Conservation (phyloP, 352 stramenopile genomes). For the Thalassiosira sp. region DNA sequence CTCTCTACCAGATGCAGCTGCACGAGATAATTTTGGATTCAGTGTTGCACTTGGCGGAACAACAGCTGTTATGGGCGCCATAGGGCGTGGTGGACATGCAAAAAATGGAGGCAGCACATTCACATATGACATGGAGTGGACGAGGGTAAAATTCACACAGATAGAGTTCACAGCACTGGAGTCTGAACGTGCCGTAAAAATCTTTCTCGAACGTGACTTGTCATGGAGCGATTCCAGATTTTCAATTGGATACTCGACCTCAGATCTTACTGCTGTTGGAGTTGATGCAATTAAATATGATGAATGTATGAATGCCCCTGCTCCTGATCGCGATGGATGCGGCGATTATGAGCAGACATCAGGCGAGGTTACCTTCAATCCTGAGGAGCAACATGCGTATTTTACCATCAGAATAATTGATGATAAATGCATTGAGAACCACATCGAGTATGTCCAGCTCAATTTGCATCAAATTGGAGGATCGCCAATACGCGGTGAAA, state of each 20-base stretch:
- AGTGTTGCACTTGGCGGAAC: constrained; percentile 83
- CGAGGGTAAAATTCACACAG: constrained; percentile 76
- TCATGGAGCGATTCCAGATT: constrained; percentile 42
- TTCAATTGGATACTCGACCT: constrained; percentile 80
- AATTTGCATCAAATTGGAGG: constrained; percentile 90
- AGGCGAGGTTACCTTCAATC: constrained; percentile 89
- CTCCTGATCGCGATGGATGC: constrained; percentile 59
- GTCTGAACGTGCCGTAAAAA: constrained; percentile 61
- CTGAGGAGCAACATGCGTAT: constrained; percentile 86
- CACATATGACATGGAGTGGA: constrained; percentile 88
- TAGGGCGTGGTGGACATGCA: constrained; percentile 86
- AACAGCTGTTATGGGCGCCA: constrained; percentile 87
- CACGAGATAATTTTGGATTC: constrained; percentile 86
- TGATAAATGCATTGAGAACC: constrained; percentile 89
- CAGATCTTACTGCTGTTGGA: constrained; percentile 81
- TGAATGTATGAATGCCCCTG: constrained; percentile 51
- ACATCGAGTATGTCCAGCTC: constrained; percentile 90
- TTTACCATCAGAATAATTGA: constrained; percentile 92
- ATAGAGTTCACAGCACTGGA: constrained; percentile 89
- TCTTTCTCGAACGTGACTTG: constrained; percentile 74
- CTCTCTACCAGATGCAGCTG: constrained; percentile 58
- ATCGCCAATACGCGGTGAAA: constrained; percentile 87
- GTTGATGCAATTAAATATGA: constrained; percentile 74
- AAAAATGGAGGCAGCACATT: constrained; percentile 89
- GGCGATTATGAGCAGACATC: constrained; percentile 84